Conservation (phyloP, 1,284 basidiomycete genomes). For the Trichosporon coremiiforme region DNA sequence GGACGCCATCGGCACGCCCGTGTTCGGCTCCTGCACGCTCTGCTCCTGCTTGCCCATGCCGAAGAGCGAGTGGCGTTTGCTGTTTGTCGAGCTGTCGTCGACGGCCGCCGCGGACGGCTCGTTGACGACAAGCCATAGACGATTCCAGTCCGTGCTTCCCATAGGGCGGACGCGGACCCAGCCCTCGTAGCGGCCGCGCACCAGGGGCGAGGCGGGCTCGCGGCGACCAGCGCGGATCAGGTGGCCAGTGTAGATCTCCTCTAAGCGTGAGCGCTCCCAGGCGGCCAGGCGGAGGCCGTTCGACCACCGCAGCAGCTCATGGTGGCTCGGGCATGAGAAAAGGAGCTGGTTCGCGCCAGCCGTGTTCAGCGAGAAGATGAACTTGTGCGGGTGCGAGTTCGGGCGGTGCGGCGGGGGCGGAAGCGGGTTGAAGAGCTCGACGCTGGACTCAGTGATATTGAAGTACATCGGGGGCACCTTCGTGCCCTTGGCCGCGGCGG, state of each 20-base stretch:
- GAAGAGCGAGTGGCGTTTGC: conserved; percentile 49
- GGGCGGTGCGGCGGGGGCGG: conserved; percentile 59
- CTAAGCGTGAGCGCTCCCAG: conserved; percentile 93
- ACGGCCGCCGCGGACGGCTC: conserved; percentile 52
- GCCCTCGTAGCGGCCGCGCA: conserved; percentile 77
- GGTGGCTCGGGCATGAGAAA: conserved; percentile 77
- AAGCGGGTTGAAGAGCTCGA: conserved; percentile 61
- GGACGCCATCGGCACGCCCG: conserved; percentile 50
- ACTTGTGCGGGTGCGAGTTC: conserved; percentile 60
- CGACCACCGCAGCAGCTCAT: conserved; percentile 79
- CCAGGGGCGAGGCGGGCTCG: conserved; percentile 67
- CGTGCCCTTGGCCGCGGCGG: conserved; percentile 53
- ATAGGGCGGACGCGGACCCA: conserved; percentile 90
- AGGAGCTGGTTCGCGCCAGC: conserved; percentile 88
- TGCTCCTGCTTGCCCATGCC: conserved; percentile 60
- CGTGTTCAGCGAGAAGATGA: conserved; percentile 89
- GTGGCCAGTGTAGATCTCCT: conserved; percentile 97
- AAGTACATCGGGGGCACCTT: conserved; percentile 54
- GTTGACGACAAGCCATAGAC: conserved; percentile 78
- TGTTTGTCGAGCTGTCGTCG: conserved; percentile 33
- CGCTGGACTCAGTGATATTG: conserved; percentile 56
- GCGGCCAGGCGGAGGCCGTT: conserved; percentile 84
- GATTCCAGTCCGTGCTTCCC: conserved; percentile 94
- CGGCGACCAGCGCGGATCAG: conserved; percentile 73
- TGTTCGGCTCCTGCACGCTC: conserved; percentile 57